Evolutionary conservation across 116 monocot species (phyloP).

Genomic region (Thalassia testudinum): DNA sequence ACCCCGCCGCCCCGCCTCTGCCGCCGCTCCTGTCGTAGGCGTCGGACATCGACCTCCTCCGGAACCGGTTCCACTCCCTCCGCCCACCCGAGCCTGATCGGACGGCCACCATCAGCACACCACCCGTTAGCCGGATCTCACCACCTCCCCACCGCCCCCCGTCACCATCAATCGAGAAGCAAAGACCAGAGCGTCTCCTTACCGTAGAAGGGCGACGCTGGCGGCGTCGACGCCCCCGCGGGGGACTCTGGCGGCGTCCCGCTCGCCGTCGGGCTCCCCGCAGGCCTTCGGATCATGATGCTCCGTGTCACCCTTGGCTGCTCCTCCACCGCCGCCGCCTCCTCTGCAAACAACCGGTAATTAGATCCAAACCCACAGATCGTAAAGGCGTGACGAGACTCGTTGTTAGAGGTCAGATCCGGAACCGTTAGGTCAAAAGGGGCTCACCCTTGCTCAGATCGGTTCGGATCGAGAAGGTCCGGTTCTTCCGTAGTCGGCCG

Average conservation of each 20-base stretch:
- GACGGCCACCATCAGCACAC: not conserved
- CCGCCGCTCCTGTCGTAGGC: conserved; percentile 20
- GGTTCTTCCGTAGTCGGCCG: conserved; percentile 46
- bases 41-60: conserved; percentile 50
- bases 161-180: conserved; percentile 10
- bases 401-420: not conserved
- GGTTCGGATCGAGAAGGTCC: conserved; percentile 24
- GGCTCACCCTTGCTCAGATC: conserved; percentile 29
- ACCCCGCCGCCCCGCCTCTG: not conserved
- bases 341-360: too few relatives aligned
- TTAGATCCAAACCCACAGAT: not conserved
- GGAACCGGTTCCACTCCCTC: conserved; percentile 47
- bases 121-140: not conserved
- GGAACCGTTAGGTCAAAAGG: not conserved
- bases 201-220: conserved; percentile 57
- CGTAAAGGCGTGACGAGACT: not conserved
- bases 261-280: conserved; percentile 30
- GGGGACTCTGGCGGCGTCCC: conserved; percentile 43
- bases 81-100: conserved; percentile 15
- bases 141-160: not conserved
- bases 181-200: conserved; percentile 12
- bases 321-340: conserved; percentile 6
- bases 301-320: conserved; percentile 47
- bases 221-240: conserved; percentile 31
- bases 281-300: conserved; percentile 64